Conservation (phyloP, 2,329 filamentous ascomycete species). For the Alternaria sp. region DNA sequence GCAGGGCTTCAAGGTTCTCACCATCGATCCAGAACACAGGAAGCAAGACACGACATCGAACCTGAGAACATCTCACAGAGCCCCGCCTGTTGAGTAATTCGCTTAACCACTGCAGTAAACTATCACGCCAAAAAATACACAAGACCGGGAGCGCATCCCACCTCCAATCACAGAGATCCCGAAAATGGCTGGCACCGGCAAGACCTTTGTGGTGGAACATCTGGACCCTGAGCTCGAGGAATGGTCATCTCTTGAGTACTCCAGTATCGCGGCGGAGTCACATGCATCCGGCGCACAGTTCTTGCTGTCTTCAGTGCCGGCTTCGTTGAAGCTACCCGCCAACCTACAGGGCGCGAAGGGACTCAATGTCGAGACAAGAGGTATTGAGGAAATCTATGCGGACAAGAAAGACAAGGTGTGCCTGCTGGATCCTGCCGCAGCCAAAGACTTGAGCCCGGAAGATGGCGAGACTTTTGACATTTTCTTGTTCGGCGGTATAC, state of each 20-base stretch:
- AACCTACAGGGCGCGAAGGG: constrained; percentile 66
- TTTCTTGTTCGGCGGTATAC: constrained; percentile 94
- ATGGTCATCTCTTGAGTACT: constrained; percentile 95
- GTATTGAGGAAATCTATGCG: constrained; percentile 83
- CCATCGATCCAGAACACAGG: constrained; percentile 16
- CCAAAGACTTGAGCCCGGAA: constrained; percentile 79
- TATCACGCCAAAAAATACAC: constrained; percentile 7
- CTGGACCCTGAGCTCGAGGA: constrained; percentile 91
- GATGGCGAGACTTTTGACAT: constrained; percentile 85
- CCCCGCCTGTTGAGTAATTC: constrained; percentile 1
- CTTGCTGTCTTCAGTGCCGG: constrained; percentile 80
- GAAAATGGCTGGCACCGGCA: constrained; percentile 49
- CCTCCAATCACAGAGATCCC: constrained; percentile 8
- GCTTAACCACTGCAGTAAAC: constrained; percentile 4
- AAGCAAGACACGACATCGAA: background rate
- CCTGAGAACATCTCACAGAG: background rate
- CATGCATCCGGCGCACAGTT: constrained; percentile 71
- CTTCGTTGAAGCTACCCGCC: constrained; percentile 64
- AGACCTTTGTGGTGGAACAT: constrained; percentile 94
- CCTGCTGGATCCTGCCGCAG: constrained; percentile 84
- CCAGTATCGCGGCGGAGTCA: constrained; percentile 83
- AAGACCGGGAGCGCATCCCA: constrained; percentile 20
- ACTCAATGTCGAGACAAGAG: constrained; percentile 74
- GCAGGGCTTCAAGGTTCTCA: constrained; percentile 35
- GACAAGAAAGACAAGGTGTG: constrained; percentile 78